These are phyloP conservation scores for Aspergillus ochraceoroseus DNA, from an alignment of 2,329 filamentous ascomycete genomes.

Conservation along the genomic window DNA sequence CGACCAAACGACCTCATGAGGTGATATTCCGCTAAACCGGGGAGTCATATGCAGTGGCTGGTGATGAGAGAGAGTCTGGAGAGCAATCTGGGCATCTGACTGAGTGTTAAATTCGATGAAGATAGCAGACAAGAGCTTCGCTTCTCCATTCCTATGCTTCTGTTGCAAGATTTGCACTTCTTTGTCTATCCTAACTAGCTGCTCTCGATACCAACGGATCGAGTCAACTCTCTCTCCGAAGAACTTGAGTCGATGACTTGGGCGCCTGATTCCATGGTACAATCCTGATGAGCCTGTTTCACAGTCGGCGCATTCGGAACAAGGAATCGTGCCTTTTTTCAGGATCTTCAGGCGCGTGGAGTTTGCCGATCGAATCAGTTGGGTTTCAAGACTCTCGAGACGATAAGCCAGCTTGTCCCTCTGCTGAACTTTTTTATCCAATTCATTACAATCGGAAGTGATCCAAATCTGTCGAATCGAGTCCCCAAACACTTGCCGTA, in stretches of 20 bases:
- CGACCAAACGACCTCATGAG: conserved; percentile 82
- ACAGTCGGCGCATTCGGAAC: conserved; percentile 28
- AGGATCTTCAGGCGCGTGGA: conserved; percentile 60
- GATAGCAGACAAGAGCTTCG: conserved; percentile 64
- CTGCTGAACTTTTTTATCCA: conserved; percentile 73
- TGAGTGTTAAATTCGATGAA: conserved; percentile 87
- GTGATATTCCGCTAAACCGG: conserved; percentile 77
- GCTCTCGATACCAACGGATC: conserved; percentile 74
- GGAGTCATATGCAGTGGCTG: conserved; percentile 81
- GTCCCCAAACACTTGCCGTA: conserved; percentile 75
- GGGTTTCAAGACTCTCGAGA: conserved; percentile 82
- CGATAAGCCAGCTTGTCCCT: conserved; percentile 72
- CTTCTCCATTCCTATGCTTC: conserved; percentile 59
- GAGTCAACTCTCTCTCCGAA: conserved; percentile 83
- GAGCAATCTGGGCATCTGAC: conserved; percentile 76
- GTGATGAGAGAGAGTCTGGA: conserved; percentile 79
- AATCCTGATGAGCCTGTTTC: conserved; percentile 27
- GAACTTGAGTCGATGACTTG: conserved; percentile 65
- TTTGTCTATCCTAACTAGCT: conserved; percentile 67
- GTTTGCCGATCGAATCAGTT: conserved; percentile 74
- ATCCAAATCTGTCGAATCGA: conserved; percentile 82
- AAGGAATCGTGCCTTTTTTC: conserved; percentile 26
- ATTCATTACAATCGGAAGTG: conserved; percentile 66
- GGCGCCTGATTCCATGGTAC: conserved; percentile 52
- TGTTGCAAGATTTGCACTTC: conserved; percentile 63